Evolutionary conservation across 2,329 filamentous ascomycete genomes (phyloP), one percentile per base, ranked within the genome.

Genomic region (Mariannaea sp.): DNA sequence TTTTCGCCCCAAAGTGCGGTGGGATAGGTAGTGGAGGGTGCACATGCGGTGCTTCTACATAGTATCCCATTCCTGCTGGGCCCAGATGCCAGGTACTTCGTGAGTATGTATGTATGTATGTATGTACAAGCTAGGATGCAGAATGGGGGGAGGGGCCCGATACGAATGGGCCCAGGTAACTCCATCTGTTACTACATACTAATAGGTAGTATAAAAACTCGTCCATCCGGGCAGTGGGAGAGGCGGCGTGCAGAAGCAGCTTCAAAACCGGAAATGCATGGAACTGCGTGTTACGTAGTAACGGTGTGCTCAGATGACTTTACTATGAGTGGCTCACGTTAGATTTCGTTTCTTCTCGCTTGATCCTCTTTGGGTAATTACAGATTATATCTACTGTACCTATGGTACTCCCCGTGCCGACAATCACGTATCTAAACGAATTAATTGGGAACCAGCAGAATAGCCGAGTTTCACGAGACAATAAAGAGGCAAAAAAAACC

Each of bases 1-100:
- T 48, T 48, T 48, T 42, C 42, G 29, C 27, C 38, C 32, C 29
- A 46, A 32, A 47, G 29, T 36, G 35, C 43, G 43, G 43, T 33
- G 43, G 30, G 35, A 26, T 35, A 20, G 43, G 43, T 33, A 32
- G 30, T 24, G 35, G 26, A 20, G 36, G 38, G n/a, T 33, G 26
- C 38, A 29, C 7, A 17, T 17, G 39, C 19, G 36, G 46, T 42
- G 46, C 39, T 49, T 42, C 46, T 42, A 49, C 33, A n/a, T n/a
- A n/a, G n/a, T n/a, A n/a, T n/a, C n/a, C n/a, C n/a, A n/a, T 49
- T 38, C 46, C 29, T 13, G 5, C 13, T 12, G 8, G 22, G 7
- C 29, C 29, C 38, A 42, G 29, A 32, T 42, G 40, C 46, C 46
- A 30, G 45, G 46, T 41, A 42, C 46, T 12, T n/a, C n/a, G n/a